Conservation (phyloP, 306 rosid genomes). For the Sindora glabra region DNA sequence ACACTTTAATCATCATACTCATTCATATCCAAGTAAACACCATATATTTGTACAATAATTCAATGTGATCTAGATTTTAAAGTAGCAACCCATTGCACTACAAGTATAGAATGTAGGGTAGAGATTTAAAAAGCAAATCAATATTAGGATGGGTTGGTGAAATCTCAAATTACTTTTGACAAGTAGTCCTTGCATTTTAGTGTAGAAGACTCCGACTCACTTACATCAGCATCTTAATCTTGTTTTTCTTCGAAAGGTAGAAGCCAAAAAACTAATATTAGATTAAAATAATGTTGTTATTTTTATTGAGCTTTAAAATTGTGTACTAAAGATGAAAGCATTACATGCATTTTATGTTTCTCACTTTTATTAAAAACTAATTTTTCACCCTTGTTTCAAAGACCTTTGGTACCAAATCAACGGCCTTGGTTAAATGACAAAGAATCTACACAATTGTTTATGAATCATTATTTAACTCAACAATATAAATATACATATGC, state of each 20-base stretch:
- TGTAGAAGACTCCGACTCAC: slow-evolving; percentile 20
- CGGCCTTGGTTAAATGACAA: no score
- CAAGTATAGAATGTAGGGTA: background rate
- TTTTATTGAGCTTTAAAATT: no score
- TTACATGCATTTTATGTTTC: no score
- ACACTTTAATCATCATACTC: no score
- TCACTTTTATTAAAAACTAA: no score
- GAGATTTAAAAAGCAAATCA: background rate
- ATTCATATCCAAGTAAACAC: no score
- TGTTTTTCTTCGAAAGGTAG: slow-evolving; percentile 66
- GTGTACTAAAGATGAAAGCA: no score
- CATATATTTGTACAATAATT: slow-evolving; percentile 16
- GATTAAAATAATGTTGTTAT: background rate
- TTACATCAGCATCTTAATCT: slow-evolving; percentile 61
- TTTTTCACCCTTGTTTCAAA: no score
- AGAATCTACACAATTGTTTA: background rate
- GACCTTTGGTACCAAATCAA: no score
- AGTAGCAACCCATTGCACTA: background rate
- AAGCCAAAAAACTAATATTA: slow-evolving; percentile 7
- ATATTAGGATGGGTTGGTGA: background rate
- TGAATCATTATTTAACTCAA: background rate
- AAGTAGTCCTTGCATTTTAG: slow-evolving; percentile 9
- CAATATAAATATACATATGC: no score
- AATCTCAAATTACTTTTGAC: slow-evolving; percentile 11
- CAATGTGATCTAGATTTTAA: background rate